These are phyloP conservation scores for Carallia brachiata DNA, from an alignment of 345 rosid genomes.

Conservation along the genomic window DNA sequence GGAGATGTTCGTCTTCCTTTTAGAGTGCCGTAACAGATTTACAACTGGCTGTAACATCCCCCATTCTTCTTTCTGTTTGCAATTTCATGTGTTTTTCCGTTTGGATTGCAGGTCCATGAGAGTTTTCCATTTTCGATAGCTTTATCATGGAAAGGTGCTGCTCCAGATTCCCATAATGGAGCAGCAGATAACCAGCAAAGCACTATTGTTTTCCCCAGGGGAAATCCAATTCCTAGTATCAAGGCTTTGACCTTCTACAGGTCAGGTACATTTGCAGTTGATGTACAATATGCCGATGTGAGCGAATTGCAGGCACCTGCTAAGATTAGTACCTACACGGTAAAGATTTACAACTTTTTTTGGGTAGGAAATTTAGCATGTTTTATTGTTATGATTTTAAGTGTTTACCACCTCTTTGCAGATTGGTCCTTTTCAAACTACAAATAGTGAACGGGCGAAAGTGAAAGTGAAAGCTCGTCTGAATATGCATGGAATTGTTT, in stretches of 20 bases:
- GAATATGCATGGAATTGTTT: conserved; percentile 75
- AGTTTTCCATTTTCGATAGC: conserved; percentile 75
- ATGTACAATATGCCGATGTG: conserved; percentile 60
- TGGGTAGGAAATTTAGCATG: no score
- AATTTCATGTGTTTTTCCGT: background rate
- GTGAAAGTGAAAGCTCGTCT: conserved; percentile 73
- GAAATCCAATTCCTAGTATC: conserved; percentile 71
- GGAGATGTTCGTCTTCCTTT: no score
- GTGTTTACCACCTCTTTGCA: conserved; percentile 16
- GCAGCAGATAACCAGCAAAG: conserved; percentile 60
- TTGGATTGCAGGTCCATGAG: conserved; percentile 60
- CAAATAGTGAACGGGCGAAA: conserved; percentile 59
- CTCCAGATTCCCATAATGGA: conserved; percentile 52
- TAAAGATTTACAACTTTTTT: conserved; percentile 15
- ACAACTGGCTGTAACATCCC: no score
- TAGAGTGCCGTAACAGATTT: no score
- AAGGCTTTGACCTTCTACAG: conserved; percentile 74
- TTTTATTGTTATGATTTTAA: background rate
- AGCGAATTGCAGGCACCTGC: conserved; percentile 54
- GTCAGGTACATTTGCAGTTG: conserved; percentile 58
- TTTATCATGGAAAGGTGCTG: conserved; percentile 67
- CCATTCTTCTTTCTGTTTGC: background rate
- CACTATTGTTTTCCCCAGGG: conserved; percentile 69
- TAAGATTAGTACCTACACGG: conserved; percentile 72
- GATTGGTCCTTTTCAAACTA: conserved; percentile 84